phyloP scores from a whole-genome alignment of 306 rosid species.

The Erythrophleum fordii region DNA sequence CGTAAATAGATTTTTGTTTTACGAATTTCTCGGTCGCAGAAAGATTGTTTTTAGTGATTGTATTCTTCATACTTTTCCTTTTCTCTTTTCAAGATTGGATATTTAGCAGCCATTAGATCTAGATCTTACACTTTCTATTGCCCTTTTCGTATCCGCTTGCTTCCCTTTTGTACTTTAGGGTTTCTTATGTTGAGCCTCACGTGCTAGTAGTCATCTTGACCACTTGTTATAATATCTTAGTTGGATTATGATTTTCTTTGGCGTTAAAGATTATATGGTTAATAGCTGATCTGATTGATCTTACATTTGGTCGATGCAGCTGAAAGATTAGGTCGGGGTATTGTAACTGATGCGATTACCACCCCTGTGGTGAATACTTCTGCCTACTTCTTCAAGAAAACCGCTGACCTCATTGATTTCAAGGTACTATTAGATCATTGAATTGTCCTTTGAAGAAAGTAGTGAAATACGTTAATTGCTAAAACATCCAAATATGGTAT shows the following conservation, averaged over 20 bases:
- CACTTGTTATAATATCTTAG: neutral
- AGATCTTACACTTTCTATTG: neutral
- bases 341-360: slow-evolving; percentile 85
- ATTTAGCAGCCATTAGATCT: neutral
- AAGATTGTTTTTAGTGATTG: neutral
- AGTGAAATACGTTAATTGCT: neutral
- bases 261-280: slow-evolving; percentile 15
- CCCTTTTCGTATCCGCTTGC: neutral
- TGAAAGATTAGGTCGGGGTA: slow-evolving; percentile 90
- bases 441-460: neutral
- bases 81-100: neutral
- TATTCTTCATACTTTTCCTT: neutral
- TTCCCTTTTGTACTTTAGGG: neutral
- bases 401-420: slow-evolving; percentile 82
- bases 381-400: slow-evolving; percentile 78
- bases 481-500: neutral
- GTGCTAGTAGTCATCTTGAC: neutral
- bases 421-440: slow-evolving; percentile 54
- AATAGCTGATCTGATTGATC: slow-evolving; percentile 32
- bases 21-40: neutral
- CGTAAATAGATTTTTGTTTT: neutral
- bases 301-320: slow-evolving; percentile 49
- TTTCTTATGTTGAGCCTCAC: neutral
- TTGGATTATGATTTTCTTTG: neutral
- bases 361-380: slow-evolving; percentile 94